Evolutionary conservation across 169 alveolate species (phyloP).

Genomic region (Plasmodium ovale): DNA sequence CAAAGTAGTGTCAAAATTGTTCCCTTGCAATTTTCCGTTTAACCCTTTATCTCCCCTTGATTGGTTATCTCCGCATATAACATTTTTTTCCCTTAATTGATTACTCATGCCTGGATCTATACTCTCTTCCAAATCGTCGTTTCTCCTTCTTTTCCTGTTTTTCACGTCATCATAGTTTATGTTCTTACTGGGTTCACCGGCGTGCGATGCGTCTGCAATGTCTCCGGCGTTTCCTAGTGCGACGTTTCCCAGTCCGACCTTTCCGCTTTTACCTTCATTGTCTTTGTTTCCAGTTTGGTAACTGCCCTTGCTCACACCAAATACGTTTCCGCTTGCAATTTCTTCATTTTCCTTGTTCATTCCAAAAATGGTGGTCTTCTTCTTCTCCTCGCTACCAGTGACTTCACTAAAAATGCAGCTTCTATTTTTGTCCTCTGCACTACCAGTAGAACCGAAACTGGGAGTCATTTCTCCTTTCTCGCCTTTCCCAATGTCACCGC

Average conservation of each 20-base stretch:
- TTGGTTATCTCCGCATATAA: background rate
- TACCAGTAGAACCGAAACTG: background rate
- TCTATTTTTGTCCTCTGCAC: too few species aligned
- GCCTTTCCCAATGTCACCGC: background rate
- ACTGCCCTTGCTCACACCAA: background rate
- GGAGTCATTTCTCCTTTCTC: background rate
- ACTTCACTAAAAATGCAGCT: too few species aligned
- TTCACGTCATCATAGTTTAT: slow-evolving; percentile 67
- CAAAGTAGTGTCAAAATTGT: background rate
- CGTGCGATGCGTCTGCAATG: background rate
- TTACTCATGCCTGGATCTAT: background rate
- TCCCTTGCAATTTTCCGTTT: background rate
- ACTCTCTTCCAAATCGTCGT: slow-evolving; percentile 26
- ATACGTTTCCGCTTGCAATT: too few species aligned
- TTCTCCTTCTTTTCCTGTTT: slow-evolving; percentile 61
- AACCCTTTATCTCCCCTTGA: background rate
- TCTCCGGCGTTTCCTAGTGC: too few species aligned
- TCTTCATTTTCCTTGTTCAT: too few species aligned
- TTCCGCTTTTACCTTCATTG: background rate
- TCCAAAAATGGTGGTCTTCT: too few species aligned
- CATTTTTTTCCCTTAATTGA: background rate
- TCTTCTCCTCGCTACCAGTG: too few species aligned
- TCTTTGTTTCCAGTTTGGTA: background rate
- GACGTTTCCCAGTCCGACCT: too few species aligned
- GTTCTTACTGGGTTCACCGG: background rate